Base-by-base conservation (phyloP, 1,284 basidiomycete species). In the Cutaneotrichosporon spelunceum region DNA sequence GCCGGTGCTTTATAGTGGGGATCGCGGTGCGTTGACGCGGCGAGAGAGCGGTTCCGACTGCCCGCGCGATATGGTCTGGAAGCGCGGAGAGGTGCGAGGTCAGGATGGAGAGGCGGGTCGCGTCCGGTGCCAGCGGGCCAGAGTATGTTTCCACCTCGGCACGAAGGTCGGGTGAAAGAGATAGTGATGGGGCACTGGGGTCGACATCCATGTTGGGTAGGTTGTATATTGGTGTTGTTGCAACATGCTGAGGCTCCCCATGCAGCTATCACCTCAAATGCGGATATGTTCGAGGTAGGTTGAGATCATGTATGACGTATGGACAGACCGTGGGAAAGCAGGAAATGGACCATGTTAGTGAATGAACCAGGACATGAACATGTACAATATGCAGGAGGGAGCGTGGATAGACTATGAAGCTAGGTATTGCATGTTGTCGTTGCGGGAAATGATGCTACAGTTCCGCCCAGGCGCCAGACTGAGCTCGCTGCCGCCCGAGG, bases 1-100 rank as follows among this genome's bases (percentile, higher is more conserved):
- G 58, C 9, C 77, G 70, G 7, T 70, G 64, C 56, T 76, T 75
- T 60, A 79, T 71, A 1, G 56, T 48, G 7, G 69, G 66, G 24
- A 79, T 70, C 10, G 44, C 21, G 16, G 71, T 59, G 19, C 77
- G 66, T 27, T 75, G 66, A 4, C 71, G 64, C 1, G 76, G 69
- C 13, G 52, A 26, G 11, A 53, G 33, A 4, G 24, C 23, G 2
- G 16, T 7, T 23, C 52, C 52, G 24, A 53, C 7, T 1, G 33
- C 21, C 3, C n/a, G 16, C 3, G 34, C 52, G 23, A 36, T 8
- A 9, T 4, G 33, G 0, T 11, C 11, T 2, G 52, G 34, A 5
- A 53, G 34, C 11, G 34, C 13, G 34, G n/a, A 11, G 33, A 36
- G 21, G 34, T 53, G 52, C 4, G 45, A 16, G 14, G 36, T 1